A percentile compares a stretch with the other conserved stretches of the same genome.
phyloP scores from a whole-genome alignment of 495 filamentous ascomycete genomes.

The Beverwykella pulmonaria region DNA sequence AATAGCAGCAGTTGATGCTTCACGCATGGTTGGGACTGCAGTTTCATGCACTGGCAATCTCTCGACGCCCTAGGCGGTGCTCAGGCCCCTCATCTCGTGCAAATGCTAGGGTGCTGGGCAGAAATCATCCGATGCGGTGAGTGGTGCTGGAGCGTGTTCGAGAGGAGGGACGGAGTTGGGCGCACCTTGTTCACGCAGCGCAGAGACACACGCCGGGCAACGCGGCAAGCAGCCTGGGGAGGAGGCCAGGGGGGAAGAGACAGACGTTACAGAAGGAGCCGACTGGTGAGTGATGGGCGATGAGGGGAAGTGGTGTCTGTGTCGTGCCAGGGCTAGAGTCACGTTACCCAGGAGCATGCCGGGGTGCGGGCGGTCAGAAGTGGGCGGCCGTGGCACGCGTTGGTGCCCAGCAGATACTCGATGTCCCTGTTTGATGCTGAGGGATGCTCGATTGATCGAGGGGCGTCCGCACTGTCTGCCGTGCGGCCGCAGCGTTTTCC shows the following conservation, averaged over 20 bases:
- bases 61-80: conserved; percentile 5
- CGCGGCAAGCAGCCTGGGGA: background rate
- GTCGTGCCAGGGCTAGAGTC: background rate
- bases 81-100: conserved; percentile 5
- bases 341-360: background rate
- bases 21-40: background rate
- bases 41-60: conserved; percentile 32
- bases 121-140: conserved; percentile 21
- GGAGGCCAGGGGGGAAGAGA: background rate
- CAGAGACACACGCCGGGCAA: no score
- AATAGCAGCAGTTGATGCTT: background rate
- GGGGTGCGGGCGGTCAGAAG: no score
- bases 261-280: background rate
- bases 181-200: no score
- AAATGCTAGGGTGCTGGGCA: background rate
- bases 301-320: background rate
- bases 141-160: background rate
- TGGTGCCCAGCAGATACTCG: no score
- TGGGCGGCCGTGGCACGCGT: no score
- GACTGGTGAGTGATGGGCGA: background rate
- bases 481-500: conserved; percentile 15
- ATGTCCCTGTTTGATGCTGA: no score
- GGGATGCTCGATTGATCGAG: background rate
- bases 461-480: background rate
- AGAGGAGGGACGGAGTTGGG: no score